Percentiles rank a stretch among this genome's conserved stretches.
Conservation (phyloP, 1,284 basidiomycete species). For the Porodaedalea pini region DNA sequence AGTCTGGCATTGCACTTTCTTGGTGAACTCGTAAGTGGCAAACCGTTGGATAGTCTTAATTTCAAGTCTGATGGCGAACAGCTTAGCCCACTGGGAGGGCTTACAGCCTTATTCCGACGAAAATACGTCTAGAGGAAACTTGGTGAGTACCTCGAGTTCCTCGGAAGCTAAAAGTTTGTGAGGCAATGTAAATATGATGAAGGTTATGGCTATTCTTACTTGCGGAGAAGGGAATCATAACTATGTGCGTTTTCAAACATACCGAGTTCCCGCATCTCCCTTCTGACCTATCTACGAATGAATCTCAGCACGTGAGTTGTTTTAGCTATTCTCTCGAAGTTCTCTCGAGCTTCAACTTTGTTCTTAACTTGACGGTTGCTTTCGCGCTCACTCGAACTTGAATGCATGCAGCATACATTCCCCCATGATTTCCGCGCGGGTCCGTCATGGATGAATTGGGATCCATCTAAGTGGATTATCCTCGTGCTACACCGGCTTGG, state of each 20-base stretch:
- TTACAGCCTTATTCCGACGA: constrained; percentile 77
- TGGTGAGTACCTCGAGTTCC: constrained; percentile 39
- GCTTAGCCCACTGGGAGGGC: constrained; percentile 76
- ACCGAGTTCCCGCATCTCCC: constrained; percentile 1
- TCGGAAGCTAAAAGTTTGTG: background rate
- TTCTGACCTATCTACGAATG: background rate
- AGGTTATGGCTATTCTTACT: constrained; percentile 69
- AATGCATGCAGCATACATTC: constrained; percentile 62
- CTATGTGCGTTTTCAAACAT: constrained; percentile 46
- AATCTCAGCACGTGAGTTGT: constrained; percentile 20
- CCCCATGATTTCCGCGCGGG: constrained; percentile 73
- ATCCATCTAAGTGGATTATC: constrained; percentile 81
- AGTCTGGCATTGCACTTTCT: constrained; percentile 77
- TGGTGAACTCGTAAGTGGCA: constrained; percentile 66
- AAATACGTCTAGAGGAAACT: constrained; percentile 70
- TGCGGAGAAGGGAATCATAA: constrained; percentile 80
- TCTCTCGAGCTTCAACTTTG: constrained; percentile 30
- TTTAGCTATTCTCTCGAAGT: constrained; percentile 4
- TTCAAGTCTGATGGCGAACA: constrained; percentile 24
- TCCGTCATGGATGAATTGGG: constrained; percentile 62
- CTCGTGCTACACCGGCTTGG: constrained; percentile 52
- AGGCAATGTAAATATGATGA: constrained; percentile 4
- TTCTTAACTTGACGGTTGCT: constrained; percentile 3
- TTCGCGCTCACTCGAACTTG: background rate
- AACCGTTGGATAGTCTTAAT: background rate